These are phyloP conservation scores for Ziziphus jujuba DNA, from an alignment of 306 rosid species.

Conservation along the genomic window DNA sequence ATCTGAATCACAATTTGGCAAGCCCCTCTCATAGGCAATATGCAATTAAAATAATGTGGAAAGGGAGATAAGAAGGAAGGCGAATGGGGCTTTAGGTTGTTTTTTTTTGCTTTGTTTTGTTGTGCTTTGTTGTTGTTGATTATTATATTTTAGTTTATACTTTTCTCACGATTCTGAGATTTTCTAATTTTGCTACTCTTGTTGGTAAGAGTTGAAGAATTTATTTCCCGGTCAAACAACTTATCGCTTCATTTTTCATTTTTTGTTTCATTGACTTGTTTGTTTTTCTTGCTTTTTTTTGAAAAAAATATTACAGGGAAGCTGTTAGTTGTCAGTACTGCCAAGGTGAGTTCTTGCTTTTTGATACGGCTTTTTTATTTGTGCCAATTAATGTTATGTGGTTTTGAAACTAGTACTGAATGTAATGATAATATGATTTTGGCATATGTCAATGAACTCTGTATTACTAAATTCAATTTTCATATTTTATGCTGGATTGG, in stretches of 20 bases:
- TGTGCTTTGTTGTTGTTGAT: too few relatives aligned
- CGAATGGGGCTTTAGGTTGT: too few relatives aligned
- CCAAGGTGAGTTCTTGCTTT: conserved; percentile 52
- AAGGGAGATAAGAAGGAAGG: background rate
- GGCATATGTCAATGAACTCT: too few relatives aligned
- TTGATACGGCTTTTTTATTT: conserved; percentile 5
- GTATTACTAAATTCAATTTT: too few relatives aligned
- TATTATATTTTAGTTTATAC: too few relatives aligned
- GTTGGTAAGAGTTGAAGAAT: background rate
- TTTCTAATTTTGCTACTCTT: background rate
- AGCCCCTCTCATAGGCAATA: background rate
- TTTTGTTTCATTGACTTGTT: conserved; percentile 14
- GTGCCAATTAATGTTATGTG: conserved; percentile 7
- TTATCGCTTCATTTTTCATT: conserved; percentile 12
- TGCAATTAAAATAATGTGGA: background rate
- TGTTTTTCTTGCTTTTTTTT: background rate
- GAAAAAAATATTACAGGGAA: conserved; percentile 74
- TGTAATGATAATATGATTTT: background rate
- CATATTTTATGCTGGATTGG: too few relatives aligned
- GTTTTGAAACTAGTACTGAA: background rate
- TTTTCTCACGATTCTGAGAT: background rate
- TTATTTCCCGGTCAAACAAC: conserved; percentile 9
- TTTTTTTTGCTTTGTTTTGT: too few relatives aligned
- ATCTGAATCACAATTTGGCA: background rate
- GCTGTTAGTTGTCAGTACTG: conserved; percentile 81